These are phyloP conservation scores for Plantago lanceolata DNA, from an alignment of 305 asterid species.

Conservation along the genomic window DNA sequence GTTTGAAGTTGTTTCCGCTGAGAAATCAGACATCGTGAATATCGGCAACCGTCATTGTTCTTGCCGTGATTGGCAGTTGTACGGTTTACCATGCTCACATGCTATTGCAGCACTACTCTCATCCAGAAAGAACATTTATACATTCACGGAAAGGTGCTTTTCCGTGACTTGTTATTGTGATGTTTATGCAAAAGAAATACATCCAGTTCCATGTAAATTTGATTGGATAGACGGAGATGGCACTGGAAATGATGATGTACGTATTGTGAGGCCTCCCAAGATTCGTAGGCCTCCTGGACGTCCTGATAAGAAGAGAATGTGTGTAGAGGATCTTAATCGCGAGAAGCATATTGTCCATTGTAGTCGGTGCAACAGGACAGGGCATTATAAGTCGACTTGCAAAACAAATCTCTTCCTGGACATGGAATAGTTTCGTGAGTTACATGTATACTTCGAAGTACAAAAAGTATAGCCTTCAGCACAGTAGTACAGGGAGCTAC, in stretches of 20 bases:
- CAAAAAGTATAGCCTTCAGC: no score
- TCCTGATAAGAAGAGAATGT: slow-evolving; percentile 67
- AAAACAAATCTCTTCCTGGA: slow-evolving; percentile 39
- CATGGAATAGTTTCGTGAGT: slow-evolving; percentile 23
- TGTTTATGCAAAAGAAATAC: slow-evolving; percentile 44
- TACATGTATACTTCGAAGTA: no score
- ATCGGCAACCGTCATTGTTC: slow-evolving; percentile 48
- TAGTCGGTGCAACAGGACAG: slow-evolving; percentile 61
- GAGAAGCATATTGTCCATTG: slow-evolving; percentile 74
- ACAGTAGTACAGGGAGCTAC: no score
- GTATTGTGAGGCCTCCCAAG: slow-evolving; percentile 59
- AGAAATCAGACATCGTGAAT: slow-evolving; percentile 61
- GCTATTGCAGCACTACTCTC: slow-evolving; percentile 60
- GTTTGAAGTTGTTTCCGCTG: slow-evolving; percentile 61
- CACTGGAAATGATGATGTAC: slow-evolving; percentile 30
- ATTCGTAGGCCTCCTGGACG: slow-evolving; percentile 67
- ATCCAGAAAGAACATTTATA: slow-evolving; percentile 49
- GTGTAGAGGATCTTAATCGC: slow-evolving; percentile 55
- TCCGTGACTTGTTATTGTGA: slow-evolving; percentile 42
- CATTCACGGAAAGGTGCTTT: slow-evolving; percentile 45
- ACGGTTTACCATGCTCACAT: slow-evolving; percentile 66
- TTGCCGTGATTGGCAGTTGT: slow-evolving; percentile 69
- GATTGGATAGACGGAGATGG: slow-evolving; percentile 44
- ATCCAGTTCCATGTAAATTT: slow-evolving; percentile 43
- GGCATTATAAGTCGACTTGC: slow-evolving; percentile 77